A percentile compares a stretch with the other conserved stretches of the same genome.
phyloP scores from a whole-genome alignment of 768 basidiomycete genomes.

The Mycena crocata region DNA sequence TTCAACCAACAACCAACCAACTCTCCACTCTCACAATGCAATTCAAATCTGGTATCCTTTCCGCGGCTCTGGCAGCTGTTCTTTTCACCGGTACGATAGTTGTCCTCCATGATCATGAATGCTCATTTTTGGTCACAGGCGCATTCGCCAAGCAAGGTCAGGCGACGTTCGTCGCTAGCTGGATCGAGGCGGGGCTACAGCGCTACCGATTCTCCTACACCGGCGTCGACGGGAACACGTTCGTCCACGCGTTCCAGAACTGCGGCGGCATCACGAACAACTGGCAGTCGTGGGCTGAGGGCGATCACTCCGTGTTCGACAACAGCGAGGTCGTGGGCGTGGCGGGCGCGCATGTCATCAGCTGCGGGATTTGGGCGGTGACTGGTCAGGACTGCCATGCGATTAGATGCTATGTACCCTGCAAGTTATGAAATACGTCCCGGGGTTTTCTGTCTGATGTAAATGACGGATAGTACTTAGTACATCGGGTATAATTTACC shows the following conservation, averaged over 20 bases:
- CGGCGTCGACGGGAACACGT: neutral
- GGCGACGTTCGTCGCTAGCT: neutral
- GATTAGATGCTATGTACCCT: no score
- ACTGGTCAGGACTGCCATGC: slow-evolving; percentile 1
- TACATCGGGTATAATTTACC: no score
- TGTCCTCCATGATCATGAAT: neutral
- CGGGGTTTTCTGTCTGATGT: no score
- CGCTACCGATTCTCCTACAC: neutral
- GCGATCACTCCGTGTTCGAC: neutral
- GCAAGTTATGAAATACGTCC: no score
- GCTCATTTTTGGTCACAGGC: neutral
- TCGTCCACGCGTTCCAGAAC: slow-evolving; percentile 4
- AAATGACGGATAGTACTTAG: no score
- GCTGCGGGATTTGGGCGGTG: neutral
- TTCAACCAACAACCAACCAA: no score
- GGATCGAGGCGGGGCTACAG: neutral
- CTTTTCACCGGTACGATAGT: neutral
- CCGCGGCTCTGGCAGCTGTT: neutral
- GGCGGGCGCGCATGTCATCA: neutral
- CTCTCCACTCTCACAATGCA: neutral
- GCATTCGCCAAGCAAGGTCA: neutral
- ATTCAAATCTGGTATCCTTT: neutral
- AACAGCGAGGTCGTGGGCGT: slow-evolving; percentile 1
- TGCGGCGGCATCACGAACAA: neutral
- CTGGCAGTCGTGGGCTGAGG: slow-evolving; percentile 2